These are phyloP conservation scores for Picea glauca DNA, from an alignment of 75 land plant species.

Conservation along the genomic window DNA sequence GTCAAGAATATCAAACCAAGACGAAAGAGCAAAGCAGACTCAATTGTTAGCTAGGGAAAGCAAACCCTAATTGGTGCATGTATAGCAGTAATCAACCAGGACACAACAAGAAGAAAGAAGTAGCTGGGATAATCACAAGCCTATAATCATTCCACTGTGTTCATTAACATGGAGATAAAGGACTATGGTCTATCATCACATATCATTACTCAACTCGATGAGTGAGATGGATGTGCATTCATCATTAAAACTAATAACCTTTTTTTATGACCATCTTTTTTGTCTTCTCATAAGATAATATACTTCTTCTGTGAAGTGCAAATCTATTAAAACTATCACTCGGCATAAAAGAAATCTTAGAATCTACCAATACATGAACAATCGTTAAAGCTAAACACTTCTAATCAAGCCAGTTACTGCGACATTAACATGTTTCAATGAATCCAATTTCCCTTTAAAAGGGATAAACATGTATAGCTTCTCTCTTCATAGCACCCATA, in stretches of 20 bases:
- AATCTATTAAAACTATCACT: background rate
- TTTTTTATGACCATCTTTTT: background rate
- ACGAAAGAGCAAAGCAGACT: too few relatives aligned
- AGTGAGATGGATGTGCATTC: too few relatives aligned
- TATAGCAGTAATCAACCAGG: too few relatives aligned
- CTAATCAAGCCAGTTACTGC: background rate
- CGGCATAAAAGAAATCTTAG: background rate
- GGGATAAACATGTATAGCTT: background rate
- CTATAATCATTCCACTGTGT: too few relatives aligned
- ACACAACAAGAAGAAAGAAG: too few relatives aligned
- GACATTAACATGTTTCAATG: background rate
- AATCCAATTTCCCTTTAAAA: background rate
- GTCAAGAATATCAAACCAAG: too few relatives aligned
- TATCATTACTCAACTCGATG: too few relatives aligned
- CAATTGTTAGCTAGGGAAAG: too few relatives aligned
- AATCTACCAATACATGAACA: background rate
- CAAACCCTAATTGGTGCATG: too few relatives aligned
- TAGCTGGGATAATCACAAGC: too few relatives aligned
- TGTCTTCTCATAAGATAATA: background rate
- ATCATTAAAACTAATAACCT: background rate
- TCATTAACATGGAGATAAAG: too few relatives aligned
- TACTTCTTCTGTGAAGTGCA: background rate
- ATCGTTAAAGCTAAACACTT: background rate
- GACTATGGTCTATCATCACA: too few relatives aligned
- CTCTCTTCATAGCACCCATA: background rate